These are phyloP conservation scores for Schoenoplectus triqueter DNA, from an alignment of 202 grass and related monocot species.

Conservation along the genomic window DNA sequence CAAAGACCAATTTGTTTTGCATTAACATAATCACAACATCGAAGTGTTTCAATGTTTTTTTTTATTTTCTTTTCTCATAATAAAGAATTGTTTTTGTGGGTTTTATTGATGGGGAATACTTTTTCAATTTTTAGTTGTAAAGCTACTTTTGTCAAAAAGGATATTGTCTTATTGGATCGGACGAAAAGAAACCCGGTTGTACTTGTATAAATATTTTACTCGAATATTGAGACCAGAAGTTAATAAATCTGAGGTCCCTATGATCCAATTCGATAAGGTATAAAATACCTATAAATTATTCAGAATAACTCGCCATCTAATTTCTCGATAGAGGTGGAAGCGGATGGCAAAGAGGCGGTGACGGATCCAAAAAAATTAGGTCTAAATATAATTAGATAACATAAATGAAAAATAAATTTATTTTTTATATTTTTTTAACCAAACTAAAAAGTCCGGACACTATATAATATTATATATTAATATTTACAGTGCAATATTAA, in stretches of 20 bases:
- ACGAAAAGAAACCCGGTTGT: background rate
- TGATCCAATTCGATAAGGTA: background rate
- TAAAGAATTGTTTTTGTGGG: background rate
- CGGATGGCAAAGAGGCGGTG: background rate
- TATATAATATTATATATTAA: too few relatives aligned
- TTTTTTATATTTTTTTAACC: too few relatives aligned
- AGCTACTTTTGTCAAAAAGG: background rate
- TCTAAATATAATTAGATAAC: background rate
- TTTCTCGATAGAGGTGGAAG: background rate
- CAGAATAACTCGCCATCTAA: background rate
- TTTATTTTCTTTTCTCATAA: too few relatives aligned
- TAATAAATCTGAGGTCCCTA: background rate
- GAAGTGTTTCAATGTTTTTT: background rate
- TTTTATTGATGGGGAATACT: constrained; percentile 1
- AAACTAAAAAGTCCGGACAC: too few relatives aligned
- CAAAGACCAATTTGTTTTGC: constrained; percentile 18
- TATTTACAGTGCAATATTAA: too few relatives aligned
- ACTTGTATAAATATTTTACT: constrained; percentile 10
- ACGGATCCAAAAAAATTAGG: too few relatives aligned
- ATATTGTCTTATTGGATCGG: background rate
- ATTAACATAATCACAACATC: constrained; percentile 16
- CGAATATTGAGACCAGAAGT: background rate
- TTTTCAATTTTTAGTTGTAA: background rate
- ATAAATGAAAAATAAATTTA: too few relatives aligned
- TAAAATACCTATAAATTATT: background rate